Evolutionary conservation across 139 green algal genomes (phyloP).

Genomic region (Micractinium conductrix): DNA sequence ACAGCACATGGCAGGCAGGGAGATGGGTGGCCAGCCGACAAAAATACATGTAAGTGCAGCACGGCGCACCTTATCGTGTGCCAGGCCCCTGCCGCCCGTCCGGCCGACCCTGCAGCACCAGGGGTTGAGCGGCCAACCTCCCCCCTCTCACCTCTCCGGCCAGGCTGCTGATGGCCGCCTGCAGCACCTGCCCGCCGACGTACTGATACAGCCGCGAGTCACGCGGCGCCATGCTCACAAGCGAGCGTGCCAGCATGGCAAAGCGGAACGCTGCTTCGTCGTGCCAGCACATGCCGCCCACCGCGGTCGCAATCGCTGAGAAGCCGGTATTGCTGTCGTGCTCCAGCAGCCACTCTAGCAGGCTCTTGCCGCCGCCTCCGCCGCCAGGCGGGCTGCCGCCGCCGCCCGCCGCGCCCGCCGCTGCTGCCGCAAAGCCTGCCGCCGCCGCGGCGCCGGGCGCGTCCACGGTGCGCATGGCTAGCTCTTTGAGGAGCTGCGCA

Average conservation of each 20-base stretch:
- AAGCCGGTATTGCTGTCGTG: constrained; percentile 51
- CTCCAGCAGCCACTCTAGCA: constrained; percentile 63
- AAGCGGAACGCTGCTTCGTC: constrained; percentile 67
- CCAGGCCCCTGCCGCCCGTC: no score
- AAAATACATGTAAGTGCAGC: background rate
- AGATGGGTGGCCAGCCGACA: background rate
- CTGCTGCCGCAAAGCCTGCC: constrained; percentile 7
- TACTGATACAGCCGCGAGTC: constrained; percentile 46
- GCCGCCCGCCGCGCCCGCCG: background rate
- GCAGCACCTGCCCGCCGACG: constrained; percentile 60
- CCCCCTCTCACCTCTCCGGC: constrained; percentile 25
- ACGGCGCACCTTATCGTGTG: background rate
- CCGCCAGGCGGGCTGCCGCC: background rate
- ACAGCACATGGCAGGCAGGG: no score
- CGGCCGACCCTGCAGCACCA: no score
- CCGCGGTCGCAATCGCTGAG: constrained; percentile 52
- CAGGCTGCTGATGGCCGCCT: constrained; percentile 54
- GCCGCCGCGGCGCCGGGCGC: background rate
- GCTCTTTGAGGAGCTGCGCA: constrained; percentile 53
- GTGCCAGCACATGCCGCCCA: constrained; percentile 74
- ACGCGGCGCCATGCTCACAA: constrained; percentile 38
- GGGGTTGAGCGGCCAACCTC: no score
- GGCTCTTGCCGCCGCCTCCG: constrained; percentile 4
- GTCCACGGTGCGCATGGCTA: constrained; percentile 32
- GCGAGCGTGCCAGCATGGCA: constrained; percentile 42